Conservation (phyloP, 257 asterid species). For the Anisodus tanguticus region DNA sequence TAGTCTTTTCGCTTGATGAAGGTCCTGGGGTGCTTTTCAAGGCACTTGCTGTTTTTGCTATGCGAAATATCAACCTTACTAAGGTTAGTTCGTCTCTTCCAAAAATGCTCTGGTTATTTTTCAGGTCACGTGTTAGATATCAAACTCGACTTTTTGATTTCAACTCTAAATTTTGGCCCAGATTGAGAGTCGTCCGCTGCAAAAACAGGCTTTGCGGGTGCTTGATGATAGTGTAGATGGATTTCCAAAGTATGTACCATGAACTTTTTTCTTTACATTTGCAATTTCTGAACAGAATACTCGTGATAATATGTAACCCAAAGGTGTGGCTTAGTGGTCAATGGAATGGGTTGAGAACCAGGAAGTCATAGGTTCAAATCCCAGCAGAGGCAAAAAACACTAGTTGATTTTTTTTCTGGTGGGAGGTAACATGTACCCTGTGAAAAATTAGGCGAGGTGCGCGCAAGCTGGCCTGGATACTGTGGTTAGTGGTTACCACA, state of each 20-base stretch:
- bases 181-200: slow-evolving; percentile 99
- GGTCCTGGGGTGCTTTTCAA: slow-evolving; percentile 99
- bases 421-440: background rate
- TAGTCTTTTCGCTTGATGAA: slow-evolving; percentile 98
- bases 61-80: slow-evolving; percentile 92
- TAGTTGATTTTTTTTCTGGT: background rate
- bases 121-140: slow-evolving; percentile 28
- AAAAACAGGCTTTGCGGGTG: slow-evolving; percentile 70
- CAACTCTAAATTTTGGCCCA: slow-evolving; percentile 38
- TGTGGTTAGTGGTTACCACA: background rate
- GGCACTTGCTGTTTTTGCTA: slow-evolving; percentile 96
- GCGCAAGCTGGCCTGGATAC: background rate
- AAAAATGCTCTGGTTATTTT: slow-evolving; percentile 12
- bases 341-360: background rate
- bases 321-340: background rate
- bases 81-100: slow-evolving; percentile 56
- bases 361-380: background rate
- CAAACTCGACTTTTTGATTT: background rate
- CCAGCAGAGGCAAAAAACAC: background rate
- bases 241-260: slow-evolving; percentile 63
- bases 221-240: slow-evolving; percentile 61
- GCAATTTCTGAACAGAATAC: slow-evolving; percentile 3
- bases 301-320: background rate
- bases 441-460: background rate
- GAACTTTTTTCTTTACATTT: background rate